Evolutionary conservation across 2,329 filamentous ascomycete genomes (phyloP), one percentile per base, ranked within the genome.

Genomic region (Xenoacremonium recifei): DNA sequence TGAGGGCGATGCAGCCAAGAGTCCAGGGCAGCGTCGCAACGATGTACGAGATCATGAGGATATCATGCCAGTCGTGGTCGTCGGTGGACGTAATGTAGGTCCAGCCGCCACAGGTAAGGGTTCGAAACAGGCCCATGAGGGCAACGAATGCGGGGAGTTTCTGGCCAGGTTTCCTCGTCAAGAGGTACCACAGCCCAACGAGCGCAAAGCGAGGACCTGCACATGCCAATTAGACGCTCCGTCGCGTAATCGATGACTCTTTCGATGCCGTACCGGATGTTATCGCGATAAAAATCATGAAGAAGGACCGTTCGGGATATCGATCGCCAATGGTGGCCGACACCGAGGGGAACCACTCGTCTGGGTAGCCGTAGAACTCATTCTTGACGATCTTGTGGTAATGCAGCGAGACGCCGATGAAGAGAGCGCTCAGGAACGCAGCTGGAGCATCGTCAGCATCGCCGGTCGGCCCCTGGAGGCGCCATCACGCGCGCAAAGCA

Each of bases 41-140:
- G 42, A 99, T 76, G 67, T 99, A 99, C 12, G 90, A 95, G 55
- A 99, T 96, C 93, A 99, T 99, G 65, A 99, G 92, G 49, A 97
- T 92, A 61, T 99, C 93, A 65, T 99, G 93, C 91, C 90, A 97
- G 67, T 95, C 84, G 67, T 99, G 93, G 64, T 97, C 89, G 64
- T 99, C 93, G 32, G 93, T 99, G 48, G 93, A 97, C 19, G 93
- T 99, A 48, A 99, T 84, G 67, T 97, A 99, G 39, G 93, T 96
- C 92, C 93, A 99, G 45, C 93, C 93, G 56, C 92, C 93, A 61
- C 93, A 99, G 4, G 90, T 96, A 44, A 97, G 70, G 9, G 92
- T 96, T 57, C 93, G 83, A 60, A 97, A 85, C 39, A 96, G 54
- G 42, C 93, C 93, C 56, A 88, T 84, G 30, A 78, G 77, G 34